These are phyloP conservation scores for Ustilago tritici DNA, from an alignment of 1,284 basidiomycete genomes.

Conservation along the genomic window DNA sequence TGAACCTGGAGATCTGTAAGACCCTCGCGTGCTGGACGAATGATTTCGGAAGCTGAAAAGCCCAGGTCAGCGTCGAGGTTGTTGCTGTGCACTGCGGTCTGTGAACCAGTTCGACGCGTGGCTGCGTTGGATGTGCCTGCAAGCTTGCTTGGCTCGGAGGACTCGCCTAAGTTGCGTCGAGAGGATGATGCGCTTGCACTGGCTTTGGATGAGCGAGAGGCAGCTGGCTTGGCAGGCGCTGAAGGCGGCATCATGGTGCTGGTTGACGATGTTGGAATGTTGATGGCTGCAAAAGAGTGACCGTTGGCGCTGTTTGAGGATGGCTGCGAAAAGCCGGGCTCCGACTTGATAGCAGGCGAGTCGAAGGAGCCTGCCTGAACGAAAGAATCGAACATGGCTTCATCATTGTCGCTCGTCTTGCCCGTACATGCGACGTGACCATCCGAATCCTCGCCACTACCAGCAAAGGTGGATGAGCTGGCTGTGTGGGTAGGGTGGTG, in stretches of 20 bases:
- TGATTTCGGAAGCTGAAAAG: constrained; percentile 56
- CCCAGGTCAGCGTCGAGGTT: constrained; percentile 61
- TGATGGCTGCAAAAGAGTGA: constrained; percentile 38
- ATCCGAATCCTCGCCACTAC: constrained; percentile 52
- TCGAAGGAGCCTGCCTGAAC: constrained; percentile 61
- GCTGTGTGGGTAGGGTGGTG: constrained; percentile 14
- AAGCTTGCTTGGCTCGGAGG: constrained; percentile 37
- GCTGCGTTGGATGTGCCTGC: constrained; percentile 22
- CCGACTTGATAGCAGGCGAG: constrained; percentile 30
- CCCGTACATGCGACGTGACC: constrained; percentile 32
- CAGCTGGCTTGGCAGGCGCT: constrained; percentile 11
- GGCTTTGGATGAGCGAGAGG: constrained; percentile 10
- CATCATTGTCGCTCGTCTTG: constrained; percentile 52
- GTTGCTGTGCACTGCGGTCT: constrained; percentile 55
- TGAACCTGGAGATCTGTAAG: constrained; percentile 71
- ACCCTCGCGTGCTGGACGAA: constrained; percentile 53
- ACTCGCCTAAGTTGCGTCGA: constrained; percentile 53
- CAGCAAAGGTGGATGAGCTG: constrained; percentile 35
- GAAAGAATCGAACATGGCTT: constrained; percentile 65
- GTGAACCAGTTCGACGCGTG: constrained; percentile 35
- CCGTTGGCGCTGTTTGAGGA: constrained; percentile 20
- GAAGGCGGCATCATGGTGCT: constrained; percentile 43
- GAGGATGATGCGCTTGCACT: constrained; percentile 43
- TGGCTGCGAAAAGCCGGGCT: constrained; percentile 9
- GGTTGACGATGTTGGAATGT: constrained; percentile 23